Conservation (phyloP, 2,329 filamentous ascomycete genomes). For the Leptographium lundbergii region DNA sequence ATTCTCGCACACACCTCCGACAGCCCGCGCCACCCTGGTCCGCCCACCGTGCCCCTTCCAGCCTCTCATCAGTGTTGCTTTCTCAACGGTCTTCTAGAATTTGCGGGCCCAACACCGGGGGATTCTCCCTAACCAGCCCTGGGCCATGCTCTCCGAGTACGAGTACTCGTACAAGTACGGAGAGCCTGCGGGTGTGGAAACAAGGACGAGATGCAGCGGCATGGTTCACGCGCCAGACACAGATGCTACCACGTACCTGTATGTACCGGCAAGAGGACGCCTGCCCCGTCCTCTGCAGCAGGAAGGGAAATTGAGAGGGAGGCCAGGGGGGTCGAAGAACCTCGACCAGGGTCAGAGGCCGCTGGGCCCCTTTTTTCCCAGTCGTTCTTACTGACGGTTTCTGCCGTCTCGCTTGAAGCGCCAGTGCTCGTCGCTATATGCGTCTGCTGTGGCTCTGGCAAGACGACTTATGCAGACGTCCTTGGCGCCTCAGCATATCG, state of each 20-base stretch:
- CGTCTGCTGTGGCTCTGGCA: neutral
- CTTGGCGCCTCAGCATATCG: neutral
- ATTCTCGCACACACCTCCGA: neutral
- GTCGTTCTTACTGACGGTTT: neutral
- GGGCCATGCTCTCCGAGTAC: neutral
- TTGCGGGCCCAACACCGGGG: slow-evolving; percentile 32
- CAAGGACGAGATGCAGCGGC: neutral
- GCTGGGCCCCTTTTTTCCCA: neutral
- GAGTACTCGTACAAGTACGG: neutral
- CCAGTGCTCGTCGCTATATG: neutral
- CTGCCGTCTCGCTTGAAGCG: neutral
- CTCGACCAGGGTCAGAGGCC: neutral
- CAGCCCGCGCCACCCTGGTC: slow-evolving; percentile 13
- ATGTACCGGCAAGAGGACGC: neutral
- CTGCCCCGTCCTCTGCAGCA: neutral
- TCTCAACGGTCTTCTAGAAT: slow-evolving; percentile 35
- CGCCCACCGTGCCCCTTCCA: slow-evolving; percentile 26
- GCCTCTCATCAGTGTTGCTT: slow-evolving; percentile 24
- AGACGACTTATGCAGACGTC: neutral
- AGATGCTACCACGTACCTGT: neutral
- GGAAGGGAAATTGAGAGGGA: neutral
- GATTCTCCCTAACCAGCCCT: slow-evolving; percentile 22
- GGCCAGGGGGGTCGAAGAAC: slow-evolving; percentile 1
- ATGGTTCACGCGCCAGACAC: neutral
- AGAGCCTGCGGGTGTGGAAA: neutral